These are phyloP conservation scores for Fomitopsis betulina DNA, from an alignment of 1,284 basidiomycete genomes.

Conservation along the genomic window DNA sequence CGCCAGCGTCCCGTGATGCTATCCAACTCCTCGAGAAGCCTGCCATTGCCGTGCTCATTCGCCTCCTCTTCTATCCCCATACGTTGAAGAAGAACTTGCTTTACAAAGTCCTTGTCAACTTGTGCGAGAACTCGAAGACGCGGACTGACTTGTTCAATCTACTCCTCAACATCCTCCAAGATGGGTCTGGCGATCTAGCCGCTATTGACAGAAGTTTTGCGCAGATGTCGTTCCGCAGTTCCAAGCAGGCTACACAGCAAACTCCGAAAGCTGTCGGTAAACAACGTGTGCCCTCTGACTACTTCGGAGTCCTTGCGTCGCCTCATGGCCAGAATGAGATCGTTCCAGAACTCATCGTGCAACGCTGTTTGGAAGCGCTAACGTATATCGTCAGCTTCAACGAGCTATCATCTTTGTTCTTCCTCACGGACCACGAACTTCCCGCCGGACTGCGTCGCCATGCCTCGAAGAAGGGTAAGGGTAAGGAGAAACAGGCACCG, in stretches of 20 bases:
- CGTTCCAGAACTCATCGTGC: conserved; percentile 87
- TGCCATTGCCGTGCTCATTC: conserved; percentile 86
- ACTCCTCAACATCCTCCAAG: conserved; percentile 88
- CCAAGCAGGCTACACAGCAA: conserved; percentile 47
- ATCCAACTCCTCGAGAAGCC: conserved; percentile 92
- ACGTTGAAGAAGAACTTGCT: conserved; percentile 82
- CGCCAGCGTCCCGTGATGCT: conserved; percentile 69
- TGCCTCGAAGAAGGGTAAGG: conserved; percentile 82
- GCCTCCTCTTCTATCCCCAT: conserved; percentile 96
- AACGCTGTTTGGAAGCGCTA: conserved; percentile 88
- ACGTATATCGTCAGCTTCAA: conserved; percentile 83
- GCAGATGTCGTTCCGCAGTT: conserved; percentile 79
- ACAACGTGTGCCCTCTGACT: conserved; percentile 54
- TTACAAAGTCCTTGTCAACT: conserved; percentile 88
- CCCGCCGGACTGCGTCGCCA: conserved; percentile 68
- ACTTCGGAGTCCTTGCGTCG: conserved; percentile 47
- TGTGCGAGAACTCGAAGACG: conserved; percentile 94
- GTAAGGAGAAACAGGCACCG: conserved; percentile 80
- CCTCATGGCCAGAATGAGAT: conserved; percentile 74
- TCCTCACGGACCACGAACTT: conserved; percentile 91
- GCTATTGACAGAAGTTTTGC: conserved; percentile 93
- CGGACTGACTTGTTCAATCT: conserved; percentile 91
- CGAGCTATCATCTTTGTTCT: conserved; percentile 82
- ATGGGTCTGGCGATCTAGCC: conserved; percentile 89
- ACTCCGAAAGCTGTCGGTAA: conserved; percentile 71